Conservation (phyloP, 306 rosid genomes). For the Acmispon strigosus region DNA sequence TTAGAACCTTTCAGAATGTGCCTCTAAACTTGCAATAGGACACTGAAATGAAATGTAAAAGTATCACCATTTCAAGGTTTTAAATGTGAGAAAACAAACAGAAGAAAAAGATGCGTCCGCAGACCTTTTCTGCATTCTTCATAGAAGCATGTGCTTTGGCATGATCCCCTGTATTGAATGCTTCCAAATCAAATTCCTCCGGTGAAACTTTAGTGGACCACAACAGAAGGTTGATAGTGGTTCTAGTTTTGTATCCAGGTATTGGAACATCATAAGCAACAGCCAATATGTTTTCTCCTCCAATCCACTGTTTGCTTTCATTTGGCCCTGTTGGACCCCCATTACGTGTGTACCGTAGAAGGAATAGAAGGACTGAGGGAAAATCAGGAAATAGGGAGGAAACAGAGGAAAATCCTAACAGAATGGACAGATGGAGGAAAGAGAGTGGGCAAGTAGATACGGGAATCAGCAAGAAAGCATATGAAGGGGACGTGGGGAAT, state of each 20-base stretch:
- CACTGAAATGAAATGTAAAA: background rate
- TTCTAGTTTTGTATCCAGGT: constrained; percentile 86
- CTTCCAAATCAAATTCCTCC: constrained; percentile 61
- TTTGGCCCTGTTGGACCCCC: constrained; percentile 62
- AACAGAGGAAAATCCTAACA: too few species aligned
- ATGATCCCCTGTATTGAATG: constrained; percentile 81
- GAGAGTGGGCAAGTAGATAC: too few species aligned
- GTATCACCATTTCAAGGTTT: background rate
- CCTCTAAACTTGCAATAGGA: background rate
- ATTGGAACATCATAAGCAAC: constrained; percentile 96
- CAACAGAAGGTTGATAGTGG: constrained; percentile 72
- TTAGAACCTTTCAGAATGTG: background rate
- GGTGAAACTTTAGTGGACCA: constrained; percentile 86
- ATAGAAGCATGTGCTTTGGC: constrained; percentile 62
- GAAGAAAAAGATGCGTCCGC: background rate
- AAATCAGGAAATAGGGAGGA: too few species aligned
- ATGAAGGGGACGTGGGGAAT: too few species aligned
- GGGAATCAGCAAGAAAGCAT: too few species aligned
- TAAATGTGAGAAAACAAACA: background rate
- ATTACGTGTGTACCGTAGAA: too few species aligned
- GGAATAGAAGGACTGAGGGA: too few species aligned
- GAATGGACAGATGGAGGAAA: too few species aligned
- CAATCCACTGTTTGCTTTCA: constrained; percentile 71
- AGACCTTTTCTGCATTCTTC: constrained; percentile 83
- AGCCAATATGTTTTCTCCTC: constrained; percentile 82